Evolutionary conservation across 2,329 filamentous ascomycete species (phyloP), one percentile per base, ranked within the genome.

Genomic region (Erysiphe pulchra): DNA sequence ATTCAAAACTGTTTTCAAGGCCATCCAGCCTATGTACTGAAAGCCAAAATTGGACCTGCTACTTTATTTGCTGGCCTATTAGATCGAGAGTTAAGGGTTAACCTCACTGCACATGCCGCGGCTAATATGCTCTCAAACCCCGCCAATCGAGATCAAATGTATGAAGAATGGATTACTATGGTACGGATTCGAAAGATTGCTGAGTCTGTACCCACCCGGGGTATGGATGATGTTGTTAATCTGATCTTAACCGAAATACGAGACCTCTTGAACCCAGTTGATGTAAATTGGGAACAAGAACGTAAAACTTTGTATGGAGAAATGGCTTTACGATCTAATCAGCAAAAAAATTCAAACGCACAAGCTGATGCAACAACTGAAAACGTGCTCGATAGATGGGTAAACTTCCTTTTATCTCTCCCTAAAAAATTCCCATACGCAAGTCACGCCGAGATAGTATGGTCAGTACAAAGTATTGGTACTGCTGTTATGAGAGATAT

Each of bases 121-220:
- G 87, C 86, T 18, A 92, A 90, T 50, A 85, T 93, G 71, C 69
- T 98, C 12, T 83, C 83, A 8, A 83, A 87, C 55, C 77, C 84
- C 16, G 80, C 83, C 41, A 92, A 92, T 58, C 75, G 90, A 46
- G 84, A 90, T 52, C 80, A 90, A 56, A 95, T 98, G 90, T 94
- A 90, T 66, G 67, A 79, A 44, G 90, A 98, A 57, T 93, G 86
- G 77, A 75, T 84, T 37, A 74, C 67, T 2, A 71, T 72, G 63
- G 71, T 78, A 30, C 66, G 71, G 24, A 64, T 71, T 10, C 68
- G 73, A 42, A 77, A 77, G 56, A 62, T 77, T 47, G 71, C 73
- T 1, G 73, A 79, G 54, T 71, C 68, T 48, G 65, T 79, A 6
- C 75, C 75, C 0, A 70, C 70, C 3, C 63, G 66, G 42, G 74